phyloP scores from a whole-genome alignment of 306 rosid genomes.

The Vicia sativa region DNA sequence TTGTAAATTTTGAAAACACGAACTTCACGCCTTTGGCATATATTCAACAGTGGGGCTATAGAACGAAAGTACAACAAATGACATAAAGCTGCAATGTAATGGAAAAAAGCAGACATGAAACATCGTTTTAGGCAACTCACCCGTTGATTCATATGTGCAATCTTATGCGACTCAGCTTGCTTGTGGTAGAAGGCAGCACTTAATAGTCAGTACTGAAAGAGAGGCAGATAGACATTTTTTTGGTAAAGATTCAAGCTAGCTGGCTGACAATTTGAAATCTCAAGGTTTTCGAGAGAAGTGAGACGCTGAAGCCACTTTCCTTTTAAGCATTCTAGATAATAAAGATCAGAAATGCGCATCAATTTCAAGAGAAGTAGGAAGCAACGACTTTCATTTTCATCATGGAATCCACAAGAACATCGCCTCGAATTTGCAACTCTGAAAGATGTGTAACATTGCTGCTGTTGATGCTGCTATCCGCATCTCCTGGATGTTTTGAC shows the following conservation, averaged over 20 bases:
- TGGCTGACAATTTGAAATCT: not conserved
- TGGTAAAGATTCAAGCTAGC: not conserved
- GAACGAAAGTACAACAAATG: not conserved
- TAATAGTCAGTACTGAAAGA: not conserved
- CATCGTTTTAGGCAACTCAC: not conserved
- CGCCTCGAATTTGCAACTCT: not conserved
- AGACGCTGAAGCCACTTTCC: constrained; percentile 27
- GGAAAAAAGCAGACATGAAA: not conserved
- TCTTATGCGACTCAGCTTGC: constrained; percentile 18
- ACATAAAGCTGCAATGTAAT: not conserved
- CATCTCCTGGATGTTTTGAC: not conserved
- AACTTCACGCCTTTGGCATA: too few species aligned
- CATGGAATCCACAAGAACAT: not conserved
- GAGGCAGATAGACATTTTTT: constrained; percentile 18
- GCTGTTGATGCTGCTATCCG: not conserved
- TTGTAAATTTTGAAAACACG: too few species aligned
- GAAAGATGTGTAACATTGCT: not conserved
- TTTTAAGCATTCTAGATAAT: not conserved
- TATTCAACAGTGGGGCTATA: not conserved
- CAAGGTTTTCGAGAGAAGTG: not conserved
- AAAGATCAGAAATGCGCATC: not conserved
- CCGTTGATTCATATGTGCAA: constrained; percentile 18
- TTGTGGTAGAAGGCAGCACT: not conserved
- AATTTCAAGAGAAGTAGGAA: constrained; percentile 8
- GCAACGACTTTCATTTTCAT: constrained; percentile 20